Evolutionary conservation across 148 eudicot species (phyloP), one percentile per base, ranked within the genome.

Genomic region (Bassia scoparia): DNA sequence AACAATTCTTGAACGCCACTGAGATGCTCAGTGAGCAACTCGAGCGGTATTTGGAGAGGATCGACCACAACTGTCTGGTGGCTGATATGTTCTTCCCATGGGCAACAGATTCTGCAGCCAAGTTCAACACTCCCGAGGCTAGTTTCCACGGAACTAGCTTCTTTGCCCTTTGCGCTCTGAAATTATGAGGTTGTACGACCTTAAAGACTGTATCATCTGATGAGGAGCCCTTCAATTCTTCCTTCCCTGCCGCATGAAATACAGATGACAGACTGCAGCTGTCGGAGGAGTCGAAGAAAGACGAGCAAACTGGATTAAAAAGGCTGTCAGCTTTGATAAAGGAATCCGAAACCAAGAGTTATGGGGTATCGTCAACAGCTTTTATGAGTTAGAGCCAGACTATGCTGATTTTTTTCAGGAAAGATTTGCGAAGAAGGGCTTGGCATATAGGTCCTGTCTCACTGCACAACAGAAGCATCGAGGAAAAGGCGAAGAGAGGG

Each of bases 391-490:
- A 4, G 93, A 89, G 46, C 83, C 86, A 0, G 88, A 71, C 1
- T 90, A 90, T 60, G 89, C 82, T 3, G 80, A 83, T 48, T 71
- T 79, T n/a, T 37, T 82, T 74, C 65, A 70, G 73, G 60, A 70
- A 77, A 9, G 84, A 74, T 18, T 23, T 85, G 59, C 83, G 83
- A 2, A 79, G 84, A 41, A 81, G 71, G 66, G 81, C 87, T 11
- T 88, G 96, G 96, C 81, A 74, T 44, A 74, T 86, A 0, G 92
- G 96, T 15, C 92, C 92, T 0, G 77, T 88, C 56, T 86, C 83
- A 0, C 37, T 85, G 3, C 81, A 72, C 74, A 80, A 83, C 38
- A 69, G 70, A 54, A 74, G 43, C 5, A 48, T 38, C 0, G 77
- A 81, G 29, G 81, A 69, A 7, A 87, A 78, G 60, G 78, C 73